Percentiles rank a stretch among this genome's conserved stretches.
These are phyloP conservation scores for Noccaea caerulescens DNA, from an alignment of 345 rosid species.

Conservation along the genomic window DNA sequence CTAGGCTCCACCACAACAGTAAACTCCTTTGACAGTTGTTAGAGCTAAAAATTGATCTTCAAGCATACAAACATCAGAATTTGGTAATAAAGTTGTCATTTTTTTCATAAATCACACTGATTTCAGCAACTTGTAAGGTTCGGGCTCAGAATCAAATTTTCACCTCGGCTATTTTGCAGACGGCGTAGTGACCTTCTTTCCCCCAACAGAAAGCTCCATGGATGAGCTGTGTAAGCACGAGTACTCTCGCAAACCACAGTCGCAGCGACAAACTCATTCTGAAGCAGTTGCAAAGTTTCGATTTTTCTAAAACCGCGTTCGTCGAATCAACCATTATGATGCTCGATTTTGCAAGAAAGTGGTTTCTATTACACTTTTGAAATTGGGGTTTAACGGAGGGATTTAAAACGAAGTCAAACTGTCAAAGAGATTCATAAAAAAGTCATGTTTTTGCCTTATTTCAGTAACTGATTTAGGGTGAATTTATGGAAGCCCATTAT, in stretches of 20 bases:
- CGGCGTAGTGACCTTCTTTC: constrained; percentile 76
- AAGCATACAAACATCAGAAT: background rate
- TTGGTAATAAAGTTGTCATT: background rate
- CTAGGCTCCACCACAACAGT: background rate
- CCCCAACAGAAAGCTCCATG: constrained; percentile 78
- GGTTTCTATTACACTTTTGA: background rate
- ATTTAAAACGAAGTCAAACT: constrained; percentile 26
- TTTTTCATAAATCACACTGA: background rate
- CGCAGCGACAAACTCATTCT: constrained; percentile 41
- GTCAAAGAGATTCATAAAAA: constrained; percentile 12
- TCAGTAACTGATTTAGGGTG: background rate
- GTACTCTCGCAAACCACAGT: constrained; percentile 45
- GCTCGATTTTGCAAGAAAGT: background rate
- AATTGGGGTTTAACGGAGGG: background rate
- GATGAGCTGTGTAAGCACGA: constrained; percentile 60
- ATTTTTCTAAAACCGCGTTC: background rate
- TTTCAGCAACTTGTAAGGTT: background rate
- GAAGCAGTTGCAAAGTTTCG: background rate
- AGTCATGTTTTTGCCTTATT: background rate
- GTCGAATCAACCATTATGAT: background rate
- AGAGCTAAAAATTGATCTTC: constrained; percentile 16
- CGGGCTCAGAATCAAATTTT: constrained; percentile 17
- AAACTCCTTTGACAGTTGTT: background rate
- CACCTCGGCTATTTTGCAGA: constrained; percentile 92
- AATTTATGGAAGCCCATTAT: no score